Evolutionary conservation across 306 rosid species (phyloP).

Genomic region (Macrotyloma uniflorum): DNA sequence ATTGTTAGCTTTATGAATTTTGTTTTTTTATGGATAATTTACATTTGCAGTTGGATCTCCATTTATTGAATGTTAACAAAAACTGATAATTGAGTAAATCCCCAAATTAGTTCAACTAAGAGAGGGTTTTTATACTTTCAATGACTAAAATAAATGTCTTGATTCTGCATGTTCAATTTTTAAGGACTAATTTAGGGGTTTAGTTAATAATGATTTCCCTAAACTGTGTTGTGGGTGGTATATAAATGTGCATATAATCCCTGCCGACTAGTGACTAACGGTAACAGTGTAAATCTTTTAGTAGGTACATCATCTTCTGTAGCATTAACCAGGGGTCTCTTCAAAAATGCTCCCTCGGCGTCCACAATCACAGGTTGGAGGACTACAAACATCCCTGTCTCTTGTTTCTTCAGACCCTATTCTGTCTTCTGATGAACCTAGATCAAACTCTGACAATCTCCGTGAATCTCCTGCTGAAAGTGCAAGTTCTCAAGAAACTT

Average conservation of each 20-base stretch:
- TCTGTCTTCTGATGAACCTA: slow-evolving; percentile 78
- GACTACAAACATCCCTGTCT: slow-evolving; percentile 68
- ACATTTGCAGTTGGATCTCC: not conserved
- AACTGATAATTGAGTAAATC: not conserved
- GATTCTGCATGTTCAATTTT: too few relatives aligned
- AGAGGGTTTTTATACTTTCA: not conserved
- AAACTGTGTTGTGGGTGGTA: not conserved
- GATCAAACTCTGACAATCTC: slow-evolving; percentile 70
- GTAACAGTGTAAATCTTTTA: slow-evolving; percentile 26
- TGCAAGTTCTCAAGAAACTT: slow-evolving; percentile 90
- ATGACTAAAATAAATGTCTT: too few relatives aligned
- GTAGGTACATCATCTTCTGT: slow-evolving; percentile 64
- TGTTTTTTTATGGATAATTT: not conserved
- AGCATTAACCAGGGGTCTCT: slow-evolving; percentile 56
- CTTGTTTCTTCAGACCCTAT: slow-evolving; percentile 73
- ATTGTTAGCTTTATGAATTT: not conserved
- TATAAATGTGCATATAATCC: not conserved
- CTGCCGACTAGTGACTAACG: not conserved
- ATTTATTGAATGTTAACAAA: not conserved
- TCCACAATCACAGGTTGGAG: slow-evolving; percentile 28
- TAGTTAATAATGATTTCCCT: not conserved
- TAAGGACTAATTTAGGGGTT: not conserved
- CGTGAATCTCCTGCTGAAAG: slow-evolving; percentile 87
- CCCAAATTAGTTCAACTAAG: not conserved
- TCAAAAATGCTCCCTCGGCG: slow-evolving; percentile 64